These are phyloP conservation scores for Chernovozyma aurita DNA, from an alignment of 1,139 yeast genomes.

Conservation along the genomic window DNA sequence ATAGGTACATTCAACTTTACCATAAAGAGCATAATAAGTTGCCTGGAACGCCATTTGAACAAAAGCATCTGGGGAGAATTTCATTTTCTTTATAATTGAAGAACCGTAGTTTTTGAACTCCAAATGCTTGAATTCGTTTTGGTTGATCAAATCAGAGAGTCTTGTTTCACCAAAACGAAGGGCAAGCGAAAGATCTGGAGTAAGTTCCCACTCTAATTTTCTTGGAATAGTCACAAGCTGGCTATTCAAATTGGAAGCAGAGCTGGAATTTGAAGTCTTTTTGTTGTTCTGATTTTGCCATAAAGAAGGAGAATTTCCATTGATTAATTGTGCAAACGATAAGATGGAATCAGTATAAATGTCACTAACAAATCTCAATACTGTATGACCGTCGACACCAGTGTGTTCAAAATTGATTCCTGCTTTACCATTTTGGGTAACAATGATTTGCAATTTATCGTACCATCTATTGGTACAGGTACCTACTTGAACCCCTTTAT, in stretches of 20 bases:
- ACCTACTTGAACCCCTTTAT: slow-evolving; percentile 85
- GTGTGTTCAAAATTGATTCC: slow-evolving; percentile 94
- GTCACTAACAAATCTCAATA: slow-evolving; percentile 80
- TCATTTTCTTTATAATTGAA: slow-evolving; percentile 75
- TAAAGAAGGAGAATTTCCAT: slow-evolving; percentile 73
- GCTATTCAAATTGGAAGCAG: slow-evolving; percentile 9
- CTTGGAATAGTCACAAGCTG: slow-evolving; percentile 66
- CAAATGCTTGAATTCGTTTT: slow-evolving; percentile 79
- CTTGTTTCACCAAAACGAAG: slow-evolving; percentile 90
- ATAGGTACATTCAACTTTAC: slow-evolving; percentile 88
- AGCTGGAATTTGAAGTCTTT: slow-evolving; percentile 8
- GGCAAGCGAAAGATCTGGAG: slow-evolving; percentile 70
- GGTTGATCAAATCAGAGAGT: slow-evolving; percentile 80
- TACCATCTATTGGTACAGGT: slow-evolving; percentile 96
- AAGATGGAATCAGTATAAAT: slow-evolving; percentile 87
- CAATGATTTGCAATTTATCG: slow-evolving; percentile 83
- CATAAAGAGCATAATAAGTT: slow-evolving; percentile 86
- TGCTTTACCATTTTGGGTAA: slow-evolving; percentile 88
- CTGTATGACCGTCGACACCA: slow-evolving; percentile 95
- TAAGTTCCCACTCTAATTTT: slow-evolving; percentile 84
- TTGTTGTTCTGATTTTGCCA: slow-evolving; percentile 51
- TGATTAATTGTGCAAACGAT: slow-evolving; percentile 80
- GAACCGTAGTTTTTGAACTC: slow-evolving; percentile 78
- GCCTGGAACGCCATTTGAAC: slow-evolving; percentile 94
- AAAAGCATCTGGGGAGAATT: slow-evolving; percentile 91